Percentiles rank a stretch among this genome's conserved stretches.
These are phyloP conservation scores for Lentinula sp. DNA, from an alignment of 768 basidiomycete genomes.

Conservation along the genomic window DNA sequence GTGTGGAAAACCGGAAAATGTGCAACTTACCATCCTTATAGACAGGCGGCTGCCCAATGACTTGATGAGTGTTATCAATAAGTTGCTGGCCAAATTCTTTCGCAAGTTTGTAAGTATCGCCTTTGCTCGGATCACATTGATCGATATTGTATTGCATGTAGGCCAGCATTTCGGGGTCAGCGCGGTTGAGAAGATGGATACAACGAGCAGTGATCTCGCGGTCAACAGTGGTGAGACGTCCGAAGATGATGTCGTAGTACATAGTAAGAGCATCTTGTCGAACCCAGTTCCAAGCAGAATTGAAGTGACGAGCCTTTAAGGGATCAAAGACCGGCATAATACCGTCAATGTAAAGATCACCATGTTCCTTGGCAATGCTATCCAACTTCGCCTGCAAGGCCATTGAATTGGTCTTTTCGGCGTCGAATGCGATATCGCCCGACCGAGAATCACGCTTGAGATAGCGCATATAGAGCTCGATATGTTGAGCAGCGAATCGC, in stretches of 20 bases:
- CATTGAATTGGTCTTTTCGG: conserved; percentile 68
- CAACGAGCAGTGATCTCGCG: conserved; percentile 96
- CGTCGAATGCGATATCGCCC: conserved; percentile 85
- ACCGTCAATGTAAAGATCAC: conserved; percentile 88
- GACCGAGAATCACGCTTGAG: conserved; percentile 89
- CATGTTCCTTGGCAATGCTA: conserved; percentile 85
- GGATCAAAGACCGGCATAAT: conserved; percentile 94
- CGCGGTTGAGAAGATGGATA: conserved; percentile 95
- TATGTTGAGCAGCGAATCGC: conserved; percentile 85
- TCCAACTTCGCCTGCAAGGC: conserved; percentile 84
- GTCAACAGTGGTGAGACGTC: conserved; percentile 88
- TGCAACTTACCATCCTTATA: conserved; percentile 87
- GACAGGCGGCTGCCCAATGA: conserved; percentile 74
- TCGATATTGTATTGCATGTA: conserved; percentile 98
- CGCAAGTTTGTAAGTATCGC: conserved; percentile 90
- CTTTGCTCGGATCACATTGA: conserved; percentile 69
- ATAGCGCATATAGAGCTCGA: conserved; percentile 97
- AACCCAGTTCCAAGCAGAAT: conserved; percentile 99
- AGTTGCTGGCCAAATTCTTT: conserved; percentile 97
- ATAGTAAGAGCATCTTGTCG: conserved; percentile 94
- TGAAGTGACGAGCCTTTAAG: conserved; percentile 95
- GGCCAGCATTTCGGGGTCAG: conserved; percentile 82
- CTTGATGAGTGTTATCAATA: conserved; percentile 88
- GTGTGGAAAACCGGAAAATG: background rate
- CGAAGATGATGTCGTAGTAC: conserved; percentile 99